phyloP scores from a whole-genome alignment of 257 asterid species.

The Linaria vulgaris region DNA sequence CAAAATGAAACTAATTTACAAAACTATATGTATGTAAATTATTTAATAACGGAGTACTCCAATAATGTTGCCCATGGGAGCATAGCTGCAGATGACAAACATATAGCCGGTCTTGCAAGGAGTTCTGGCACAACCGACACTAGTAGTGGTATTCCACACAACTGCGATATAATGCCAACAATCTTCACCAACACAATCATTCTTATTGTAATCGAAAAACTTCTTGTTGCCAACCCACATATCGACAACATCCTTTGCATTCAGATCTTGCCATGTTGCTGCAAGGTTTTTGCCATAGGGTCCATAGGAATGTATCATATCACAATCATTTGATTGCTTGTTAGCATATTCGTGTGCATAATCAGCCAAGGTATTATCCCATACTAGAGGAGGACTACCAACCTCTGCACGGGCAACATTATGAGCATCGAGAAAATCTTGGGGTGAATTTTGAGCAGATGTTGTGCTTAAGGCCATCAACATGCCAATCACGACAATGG shows the following conservation, averaged over 20 bases:
- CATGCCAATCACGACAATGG: background rate
- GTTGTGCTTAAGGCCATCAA: background rate
- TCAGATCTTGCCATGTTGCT: conserved; percentile 37
- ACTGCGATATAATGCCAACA: too few relatives aligned
- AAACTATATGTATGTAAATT: too few relatives aligned
- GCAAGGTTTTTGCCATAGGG: conserved; percentile 63
- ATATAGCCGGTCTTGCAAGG: too few relatives aligned
- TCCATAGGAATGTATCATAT: conserved; percentile 43
- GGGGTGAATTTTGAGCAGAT: conserved; percentile 19
- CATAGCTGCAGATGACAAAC: too few relatives aligned
- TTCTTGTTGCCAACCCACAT: conserved; percentile 44
- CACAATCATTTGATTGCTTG: conserved; percentile 27
- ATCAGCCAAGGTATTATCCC: conserved; percentile 38
- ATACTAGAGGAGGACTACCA: conserved; percentile 27
- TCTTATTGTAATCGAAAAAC: conserved; percentile 27
- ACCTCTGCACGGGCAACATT: conserved; percentile 44
- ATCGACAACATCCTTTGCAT: conserved; percentile 29
- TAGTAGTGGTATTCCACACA: too few relatives aligned
- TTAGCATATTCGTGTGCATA: conserved; percentile 45
- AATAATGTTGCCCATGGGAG: too few relatives aligned
- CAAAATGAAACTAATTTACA: too few relatives aligned
- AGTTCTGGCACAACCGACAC: too few relatives aligned
- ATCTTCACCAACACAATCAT: conserved; percentile 29
- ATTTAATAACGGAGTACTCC: too few relatives aligned
- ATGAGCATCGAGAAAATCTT: conserved; percentile 42